Percentiles rank a stretch among this genome's conserved stretches.
These are phyloP conservation scores for Ogataea thermomethanolica DNA, from an alignment of 805 yeast species.

Conservation along the genomic window DNA sequence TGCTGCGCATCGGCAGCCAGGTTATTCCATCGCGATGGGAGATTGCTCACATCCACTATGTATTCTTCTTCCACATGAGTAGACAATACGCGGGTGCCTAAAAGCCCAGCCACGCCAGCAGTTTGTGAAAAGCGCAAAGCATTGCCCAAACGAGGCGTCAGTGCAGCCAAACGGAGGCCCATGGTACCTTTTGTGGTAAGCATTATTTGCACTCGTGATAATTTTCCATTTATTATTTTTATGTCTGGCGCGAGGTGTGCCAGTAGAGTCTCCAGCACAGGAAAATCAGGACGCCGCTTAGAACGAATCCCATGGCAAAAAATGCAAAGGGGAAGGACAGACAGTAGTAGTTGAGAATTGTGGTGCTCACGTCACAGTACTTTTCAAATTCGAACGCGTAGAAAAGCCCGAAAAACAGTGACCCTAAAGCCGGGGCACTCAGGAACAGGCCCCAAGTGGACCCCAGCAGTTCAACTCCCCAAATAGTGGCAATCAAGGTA, in stretches of 20 bases:
- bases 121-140: too few relatives aligned
- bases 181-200: too few relatives aligned
- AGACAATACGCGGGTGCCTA: not conserved
- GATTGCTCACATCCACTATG: slow-evolving; percentile 30
- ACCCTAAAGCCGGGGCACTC: slow-evolving; percentile 84
- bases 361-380: slow-evolving; percentile 23
- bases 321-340: slow-evolving; percentile 18
- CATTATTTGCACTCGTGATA: too few relatives aligned
- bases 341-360: slow-evolving; percentile 10
- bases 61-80: slow-evolving; percentile 23
- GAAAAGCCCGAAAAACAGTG: slow-evolving; percentile 61
- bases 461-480: slow-evolving; percentile 85
- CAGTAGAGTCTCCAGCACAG: slow-evolving; percentile 20
- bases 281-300: slow-evolving; percentile 12
- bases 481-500: slow-evolving; percentile 66
- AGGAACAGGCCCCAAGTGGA: slow-evolving; percentile 86
- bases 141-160: too few relatives aligned
- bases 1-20: slow-evolving; percentile 33
- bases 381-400: slow-evolving; percentile 64
- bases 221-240: not conserved
- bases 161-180: too few relatives aligned
- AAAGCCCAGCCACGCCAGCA: too few relatives aligned
- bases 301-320: slow-evolving; percentile 10
- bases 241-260: slow-evolving; percentile 10
- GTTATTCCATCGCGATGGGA: slow-evolving; percentile 33